Evolutionary conservation across 2,329 filamentous ascomycete species (phyloP), one percentile per base, ranked within the genome.

Genomic region (Pyrenochaeta sp.): DNA sequence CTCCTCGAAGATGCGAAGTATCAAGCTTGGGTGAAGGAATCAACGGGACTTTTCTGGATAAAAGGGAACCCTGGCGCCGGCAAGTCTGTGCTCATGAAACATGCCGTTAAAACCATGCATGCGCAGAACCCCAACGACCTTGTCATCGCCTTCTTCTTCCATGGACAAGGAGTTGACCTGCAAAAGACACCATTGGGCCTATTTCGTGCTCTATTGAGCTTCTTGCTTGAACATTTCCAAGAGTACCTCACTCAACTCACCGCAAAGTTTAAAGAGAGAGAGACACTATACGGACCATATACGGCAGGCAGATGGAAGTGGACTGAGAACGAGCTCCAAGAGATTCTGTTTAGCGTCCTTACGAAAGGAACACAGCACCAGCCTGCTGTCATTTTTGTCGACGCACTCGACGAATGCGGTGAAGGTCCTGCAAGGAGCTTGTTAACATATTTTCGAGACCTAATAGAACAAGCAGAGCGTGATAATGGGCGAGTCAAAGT

Each of bases 21-120:
- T 51, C 52, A 51, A 9, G 58, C 67, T 5, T 82, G 80, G 81
- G 52, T 71, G 10, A 9, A 51, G 7, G 51, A 69, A 8, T 67
- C 79, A 34, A 52, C 68, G 28, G 79, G 79, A 19, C 19, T 2
- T 74, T 62, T 84, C 0, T 84, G 80, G 81, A 79, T 84, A 24
- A 75, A 75, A 47, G 81, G 81, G 22, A 50, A 62, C 22, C 56
- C 59, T 36, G 59, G 59, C 25, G 15, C 56, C 10, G 59, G 59
- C 51, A 84, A 84, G 54, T 84, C 78, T 40, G 78, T 73, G 15
- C 52, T 77, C 15, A 77, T 78, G 68, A 78, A 78, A 57, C 64
- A 73, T 39, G 53, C 49, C 68, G 24, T 59, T 27, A 52, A 25
- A 81, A 46, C 24, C 36, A 55, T 56, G 47, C 50, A 24, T n/a